Base-by-base conservation (phyloP, 768 basidiomycete species). In the Inosperma sp. region DNA sequence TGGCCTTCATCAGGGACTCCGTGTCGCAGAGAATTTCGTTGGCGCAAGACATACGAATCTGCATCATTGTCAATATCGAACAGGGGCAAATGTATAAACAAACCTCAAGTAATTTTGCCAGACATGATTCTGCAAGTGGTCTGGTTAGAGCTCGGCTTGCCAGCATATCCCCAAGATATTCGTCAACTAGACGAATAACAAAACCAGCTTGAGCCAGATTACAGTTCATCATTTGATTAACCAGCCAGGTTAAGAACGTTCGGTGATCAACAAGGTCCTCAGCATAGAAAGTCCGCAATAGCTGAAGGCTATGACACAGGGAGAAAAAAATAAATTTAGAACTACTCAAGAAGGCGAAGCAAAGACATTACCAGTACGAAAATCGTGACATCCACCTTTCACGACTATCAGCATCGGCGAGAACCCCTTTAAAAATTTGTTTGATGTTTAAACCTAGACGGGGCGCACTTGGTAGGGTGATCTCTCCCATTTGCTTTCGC, bases 141-240 rank as follows among this genome's bases (percentile, higher is more conserved):
- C 76, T 78, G 10, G 83, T 72, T 43, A 92, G 70, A 1, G 86
- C 79, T n/a, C 88, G 80, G 57, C 76, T 83, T 13, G 68, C 67
- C 12, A 84, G 65, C 64, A 92, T 78, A 17, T 81, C 86, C 37
- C 82, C 80, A 4, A 89, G 66, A 63, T 91, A 92, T 63, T 91
- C 88, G 57, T 92, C 86, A 5, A 78, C 80, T n/a, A 93, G 68
- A 43, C 84, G 78, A 22, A 78, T 79, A 10, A 91, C 68, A 61
- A 93, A 91, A 3, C 83, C 84, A 12, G 81, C 79, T 68, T 93
- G 89, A 3, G 90, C 88, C 22, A 91, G 76, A 62, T 91, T 92
- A 60, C 84, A 89, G 3, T 71, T 73, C n/a, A 65, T 62, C 79
- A 88, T 82, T 61, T 90, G 87, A 51, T 86, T 81, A 16, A 88